These are phyloP conservation scores for Cladosporium sp. DNA, from an alignment of 2,329 filamentous ascomycete species.

Conservation along the genomic window DNA sequence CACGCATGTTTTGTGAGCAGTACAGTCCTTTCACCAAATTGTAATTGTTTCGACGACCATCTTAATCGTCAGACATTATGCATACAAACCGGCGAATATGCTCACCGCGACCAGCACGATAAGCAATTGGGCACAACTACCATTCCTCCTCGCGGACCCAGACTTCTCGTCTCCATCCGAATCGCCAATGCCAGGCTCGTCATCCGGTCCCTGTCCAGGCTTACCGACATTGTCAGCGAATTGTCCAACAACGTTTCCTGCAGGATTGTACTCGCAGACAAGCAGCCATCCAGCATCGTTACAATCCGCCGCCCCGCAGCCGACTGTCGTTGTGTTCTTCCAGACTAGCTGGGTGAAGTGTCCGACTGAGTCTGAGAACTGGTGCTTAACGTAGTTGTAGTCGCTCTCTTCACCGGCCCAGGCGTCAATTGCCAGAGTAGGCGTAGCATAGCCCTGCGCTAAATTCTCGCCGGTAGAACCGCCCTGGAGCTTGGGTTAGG, in stretches of 20 bases:
- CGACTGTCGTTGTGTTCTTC: constrained; percentile 28
- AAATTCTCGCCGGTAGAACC: constrained; percentile 32
- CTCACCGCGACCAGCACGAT: constrained; percentile 9
- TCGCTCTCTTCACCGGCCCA: constrained; percentile 29
- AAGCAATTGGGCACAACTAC: neutral
- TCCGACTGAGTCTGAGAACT: constrained; percentile 26
- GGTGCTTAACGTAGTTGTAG: constrained; percentile 25
- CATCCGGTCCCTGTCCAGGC: constrained; percentile 21
- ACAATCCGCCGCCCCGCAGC: constrained; percentile 26
- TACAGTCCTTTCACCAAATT: neutral
- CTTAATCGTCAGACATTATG: neutral
- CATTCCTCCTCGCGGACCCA: neutral
- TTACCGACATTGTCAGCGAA: constrained; percentile 34
- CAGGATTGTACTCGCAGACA: constrained; percentile 38
- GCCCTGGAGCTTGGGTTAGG: constrained; percentile 17
- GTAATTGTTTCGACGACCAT: too few species aligned
- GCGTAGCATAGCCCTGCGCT: constrained; percentile 22
- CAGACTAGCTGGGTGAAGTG: constrained; percentile 35
- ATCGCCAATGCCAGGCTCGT: constrained; percentile 19
- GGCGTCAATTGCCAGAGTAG: constrained; percentile 26
- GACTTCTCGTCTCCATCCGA: neutral
- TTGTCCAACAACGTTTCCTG: constrained; percentile 33
- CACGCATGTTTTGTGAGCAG: neutral
- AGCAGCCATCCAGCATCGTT: constrained; percentile 25
- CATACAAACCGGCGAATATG: neutral